Percentiles rank a stretch among this genome's conserved stretches.
Conservation (phyloP, 306 rosid species). For the Mimosa bimucronata region DNA sequence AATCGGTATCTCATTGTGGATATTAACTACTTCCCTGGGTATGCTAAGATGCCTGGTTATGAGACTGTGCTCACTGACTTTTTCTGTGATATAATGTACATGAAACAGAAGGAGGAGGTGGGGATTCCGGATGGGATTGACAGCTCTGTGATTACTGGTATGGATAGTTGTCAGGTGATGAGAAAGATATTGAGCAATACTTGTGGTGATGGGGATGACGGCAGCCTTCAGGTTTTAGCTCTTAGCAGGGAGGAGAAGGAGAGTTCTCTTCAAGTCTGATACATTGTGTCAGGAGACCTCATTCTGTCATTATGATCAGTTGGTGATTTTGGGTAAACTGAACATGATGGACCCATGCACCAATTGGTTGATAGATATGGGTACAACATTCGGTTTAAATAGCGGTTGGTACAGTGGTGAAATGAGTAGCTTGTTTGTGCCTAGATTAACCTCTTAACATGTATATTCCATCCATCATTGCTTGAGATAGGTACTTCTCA, state of each 20-base stretch:
- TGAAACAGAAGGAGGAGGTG: slow-evolving; percentile 37
- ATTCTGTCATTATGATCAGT: slow-evolving; percentile 20
- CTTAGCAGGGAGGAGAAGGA: slow-evolving; percentile 46
- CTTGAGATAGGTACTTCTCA: slow-evolving; percentile 61
- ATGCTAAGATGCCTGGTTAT: slow-evolving; percentile 93
- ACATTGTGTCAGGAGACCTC: slow-evolving; percentile 20
- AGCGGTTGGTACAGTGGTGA: slow-evolving; percentile 61
- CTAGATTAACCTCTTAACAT: slow-evolving; percentile 63
- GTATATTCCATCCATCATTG: slow-evolving; percentile 72
- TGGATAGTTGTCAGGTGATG: slow-evolving; percentile 36
- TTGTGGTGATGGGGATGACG: slow-evolving; percentile 51
- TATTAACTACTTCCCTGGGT: slow-evolving; percentile 95
- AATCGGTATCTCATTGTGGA: slow-evolving; percentile 87
- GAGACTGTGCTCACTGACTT: slow-evolving; percentile 80
- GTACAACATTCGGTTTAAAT: slow-evolving; percentile 50
- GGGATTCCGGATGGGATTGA: slow-evolving; percentile 29
- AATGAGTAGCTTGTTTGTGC: slow-evolving; percentile 56
- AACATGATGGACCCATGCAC: slow-evolving; percentile 44
- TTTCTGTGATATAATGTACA: slow-evolving; percentile 66
- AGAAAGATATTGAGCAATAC: slow-evolving; percentile 14
- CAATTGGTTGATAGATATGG: slow-evolving; percentile 38
- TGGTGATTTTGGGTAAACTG: slow-evolving; percentile 45
- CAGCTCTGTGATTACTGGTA: slow-evolving; percentile 37
- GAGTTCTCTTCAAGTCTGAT: slow-evolving; percentile 43
- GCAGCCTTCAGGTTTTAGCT: slow-evolving; percentile 37